Base-by-base conservation (phyloP, 768 basidiomycete species). In the Suillus cothurnatus region DNA sequence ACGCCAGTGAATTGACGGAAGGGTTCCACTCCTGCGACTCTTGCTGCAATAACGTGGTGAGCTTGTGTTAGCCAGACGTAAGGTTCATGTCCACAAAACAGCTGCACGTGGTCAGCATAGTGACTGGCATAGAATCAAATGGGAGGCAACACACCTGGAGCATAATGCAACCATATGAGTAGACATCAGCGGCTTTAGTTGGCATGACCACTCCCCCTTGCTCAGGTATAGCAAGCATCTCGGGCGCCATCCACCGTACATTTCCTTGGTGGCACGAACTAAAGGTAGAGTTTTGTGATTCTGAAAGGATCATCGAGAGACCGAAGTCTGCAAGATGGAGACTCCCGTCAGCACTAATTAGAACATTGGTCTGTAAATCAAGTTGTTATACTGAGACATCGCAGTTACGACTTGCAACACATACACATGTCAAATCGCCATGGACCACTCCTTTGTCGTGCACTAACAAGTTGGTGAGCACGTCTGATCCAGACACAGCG, bases 91-190 rank as follows among this genome's bases (percentile, higher is more conserved):
- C 74, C 75, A 26, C 49, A 75, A 60, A 74, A 34, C 0, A 53
- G 66, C 74, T 74, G 49, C 14, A 45, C 0, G n/a, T 36, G 31
- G 43, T 12, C 23, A 69, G 17, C 19, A 7, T 17, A 4, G 15
- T 1, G 32, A n/a, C 11, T 55, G 2, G 1, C 6, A 59, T 3
- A 1, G 4, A 45, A 55, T 4, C 21, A n/a, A n/a, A 41, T 81
- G 79, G 19, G 81, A 74, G 70, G 78, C 17, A 26, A 63, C 38
- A 23, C 79, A 59, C 64, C 66, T 67, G 66, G 17, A 64, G 49
- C 41, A 71, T 70, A 26, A 82, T 76, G 65, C 80, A 79, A 5
- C 81, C 81, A 65, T 79, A 81, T 0, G 81, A 82, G 7, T 77
- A 81, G 14, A 74, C 63, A 68, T 81, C 80, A 2, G 76, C 69